Conservation (phyloP, 768 basidiomycete genomes). For the Leucosporidium creatinivorum region DNA sequence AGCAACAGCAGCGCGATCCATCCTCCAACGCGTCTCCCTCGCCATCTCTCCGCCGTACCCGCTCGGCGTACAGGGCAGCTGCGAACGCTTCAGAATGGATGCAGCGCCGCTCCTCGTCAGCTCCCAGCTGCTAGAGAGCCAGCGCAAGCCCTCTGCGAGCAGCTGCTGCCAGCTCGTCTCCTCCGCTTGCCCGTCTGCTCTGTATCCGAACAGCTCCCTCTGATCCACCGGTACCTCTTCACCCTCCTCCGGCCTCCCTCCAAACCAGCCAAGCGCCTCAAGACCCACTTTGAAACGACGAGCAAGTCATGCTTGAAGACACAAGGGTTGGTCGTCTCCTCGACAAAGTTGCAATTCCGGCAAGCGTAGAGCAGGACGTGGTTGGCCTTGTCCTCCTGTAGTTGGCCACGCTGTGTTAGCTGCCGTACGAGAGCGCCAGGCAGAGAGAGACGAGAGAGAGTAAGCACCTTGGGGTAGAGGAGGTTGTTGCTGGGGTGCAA, state of each 20-base stretch:
- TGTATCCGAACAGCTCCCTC: neutral
- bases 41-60: too few relatives aligned
- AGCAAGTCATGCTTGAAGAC: constrained; percentile 90
- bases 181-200: neutral
- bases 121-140: too few relatives aligned
- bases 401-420: neutral
- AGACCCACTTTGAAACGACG: constrained; percentile 73
- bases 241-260: neutral
- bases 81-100: too few relatives aligned
- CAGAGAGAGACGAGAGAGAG: neutral
- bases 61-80: too few relatives aligned
- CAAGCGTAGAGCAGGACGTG: constrained; percentile 84
- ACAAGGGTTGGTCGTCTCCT: constrained; percentile 75
- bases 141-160: too few relatives aligned
- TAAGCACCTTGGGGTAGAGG: constrained; percentile 58
- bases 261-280: neutral
- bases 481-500: constrained; percentile 63
- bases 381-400: constrained; percentile 73
- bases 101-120: too few relatives aligned
- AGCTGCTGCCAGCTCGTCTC: too few relatives aligned
- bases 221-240: too few relatives aligned
- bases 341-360: constrained; percentile 79
- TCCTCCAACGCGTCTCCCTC: too few relatives aligned
- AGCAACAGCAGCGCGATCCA: too few relatives aligned
- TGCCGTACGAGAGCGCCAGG: neutral